Base-by-base conservation (phyloP, 2,329 filamentous ascomycete genomes). In the Neofusicoccum laricinum region DNA sequence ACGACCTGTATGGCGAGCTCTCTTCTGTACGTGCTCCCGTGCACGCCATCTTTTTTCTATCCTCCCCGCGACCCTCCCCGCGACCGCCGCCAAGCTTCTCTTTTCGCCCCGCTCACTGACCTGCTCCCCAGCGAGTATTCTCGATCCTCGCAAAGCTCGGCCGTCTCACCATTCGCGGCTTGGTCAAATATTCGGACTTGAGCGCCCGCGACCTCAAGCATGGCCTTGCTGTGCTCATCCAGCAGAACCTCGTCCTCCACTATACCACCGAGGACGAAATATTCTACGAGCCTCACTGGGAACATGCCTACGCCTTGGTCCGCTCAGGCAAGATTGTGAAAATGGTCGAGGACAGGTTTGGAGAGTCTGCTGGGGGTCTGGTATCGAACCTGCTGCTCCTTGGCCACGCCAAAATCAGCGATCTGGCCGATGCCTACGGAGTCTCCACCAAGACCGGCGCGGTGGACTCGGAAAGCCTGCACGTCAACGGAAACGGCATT, bases 1-100 rank as follows among this genome's bases (percentile, higher is more conserved):
- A 93, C 75, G 93, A 97, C 76, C 85, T 91, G 66, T 94, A 95
- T 77, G 95, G 95, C 74, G 91, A 96, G 80, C 87, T 98, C 65
- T 92, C 93, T 67, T 92, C 92, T 75, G 94, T 97, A 90, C 73
- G 90, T 81, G 50, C 32, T 17, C 21, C 36, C 17, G 45, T 45
- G 43, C 58, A 30, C 38, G 51, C 36, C 19, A 14, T 48, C 32
- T 17, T n/a, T 50, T 19, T 46, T 6, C 40, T 34, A 12, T 11
- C 14, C 10, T 30, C 4, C 40, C 25, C 25, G 41, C 55, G 11
- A 48, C 38, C 40, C 10, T 30, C 4, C 40, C 25, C 25, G 41
- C 55, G 11, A 48, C 38, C 40, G 25, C n/a, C 43, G n/a, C 17
- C 8, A 12, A 10, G n/a, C 14, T 45, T 1, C 12, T 17, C 17